Conservation (phyloP, 2,329 filamentous ascomycete genomes). For the Fusarium annulatum region DNA sequence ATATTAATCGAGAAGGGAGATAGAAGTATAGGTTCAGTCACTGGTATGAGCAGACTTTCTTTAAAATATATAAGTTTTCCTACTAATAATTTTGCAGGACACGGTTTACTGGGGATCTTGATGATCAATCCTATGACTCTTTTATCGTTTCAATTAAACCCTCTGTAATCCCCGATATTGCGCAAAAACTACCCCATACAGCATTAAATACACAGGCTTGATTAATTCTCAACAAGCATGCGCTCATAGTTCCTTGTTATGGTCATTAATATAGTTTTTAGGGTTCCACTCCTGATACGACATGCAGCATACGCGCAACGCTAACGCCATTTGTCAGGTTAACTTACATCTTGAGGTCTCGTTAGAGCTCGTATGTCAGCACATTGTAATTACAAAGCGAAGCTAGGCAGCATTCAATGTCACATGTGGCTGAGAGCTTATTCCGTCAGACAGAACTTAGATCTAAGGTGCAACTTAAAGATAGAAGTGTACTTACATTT, state of each 20-base stretch:
- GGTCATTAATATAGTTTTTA: accelerated
- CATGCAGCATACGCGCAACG: not conserved
- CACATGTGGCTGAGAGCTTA: too few species aligned
- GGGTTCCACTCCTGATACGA: not conserved
- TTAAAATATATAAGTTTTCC: too few species aligned
- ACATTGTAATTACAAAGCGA: not conserved
- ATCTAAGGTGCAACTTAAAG: not conserved
- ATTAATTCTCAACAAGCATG: too few species aligned
- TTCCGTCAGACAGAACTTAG: too few species aligned
- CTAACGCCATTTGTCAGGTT: not conserved
- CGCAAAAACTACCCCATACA: not conserved
- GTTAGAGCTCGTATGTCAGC: not conserved
- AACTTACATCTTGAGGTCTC: not conserved
- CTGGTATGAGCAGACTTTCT: accelerated
- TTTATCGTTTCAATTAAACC: not conserved
- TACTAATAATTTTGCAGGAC: too few species aligned
- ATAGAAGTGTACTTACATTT: not conserved
- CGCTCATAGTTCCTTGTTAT: not conserved
- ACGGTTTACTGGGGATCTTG: too few species aligned
- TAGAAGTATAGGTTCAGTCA: accelerated
- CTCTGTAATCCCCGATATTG: not conserved
- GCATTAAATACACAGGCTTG: accelerated
- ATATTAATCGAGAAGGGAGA: accelerated
- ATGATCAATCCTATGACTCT: not conserved
- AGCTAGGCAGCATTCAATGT: accelerated